A percentile compares a stretch with the other conserved stretches of the same genome.
Conservation (phyloP, 2,329 filamentous ascomycete species). For the Elsinoe perseae region DNA sequence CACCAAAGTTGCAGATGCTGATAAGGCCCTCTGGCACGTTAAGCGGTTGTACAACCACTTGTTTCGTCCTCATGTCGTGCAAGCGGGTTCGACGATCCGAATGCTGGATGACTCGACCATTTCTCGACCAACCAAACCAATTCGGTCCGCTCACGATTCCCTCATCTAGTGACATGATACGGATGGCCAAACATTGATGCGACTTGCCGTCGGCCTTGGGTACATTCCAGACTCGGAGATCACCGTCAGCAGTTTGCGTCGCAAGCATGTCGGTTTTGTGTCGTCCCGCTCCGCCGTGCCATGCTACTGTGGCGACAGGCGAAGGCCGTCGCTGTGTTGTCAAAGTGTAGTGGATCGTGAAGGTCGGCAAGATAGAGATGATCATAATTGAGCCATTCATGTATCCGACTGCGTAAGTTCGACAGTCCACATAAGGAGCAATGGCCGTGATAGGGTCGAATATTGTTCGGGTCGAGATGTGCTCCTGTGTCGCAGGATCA, state of each 20-base stretch:
- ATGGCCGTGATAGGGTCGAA: slow-evolving; percentile 93
- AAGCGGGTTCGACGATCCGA: slow-evolving; percentile 66
- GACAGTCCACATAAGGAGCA: slow-evolving; percentile 79
- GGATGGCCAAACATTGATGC: slow-evolving; percentile 69
- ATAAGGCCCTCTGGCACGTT: slow-evolving; percentile 71
- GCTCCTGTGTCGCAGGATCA: slow-evolving; percentile 85
- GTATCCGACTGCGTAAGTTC: slow-evolving; percentile 94
- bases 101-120: slow-evolving; percentile 85
- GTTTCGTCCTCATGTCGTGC: slow-evolving; percentile 98
- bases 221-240: slow-evolving; percentile 93
- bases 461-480: slow-evolving; percentile 83
- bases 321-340: slow-evolving; percentile 78
- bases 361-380: slow-evolving; percentile 79
- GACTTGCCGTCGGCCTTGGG: slow-evolving; percentile 63
- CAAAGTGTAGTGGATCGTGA: slow-evolving; percentile 88
- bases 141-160: slow-evolving; percentile 67
- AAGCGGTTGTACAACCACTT: slow-evolving; percentile 82
- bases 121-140: slow-evolving; percentile 98
- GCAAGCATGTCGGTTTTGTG: slow-evolving; percentile 98
- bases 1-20: slow-evolving; percentile 80
- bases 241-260: slow-evolving; percentile 82
- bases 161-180: slow-evolving; percentile 74
- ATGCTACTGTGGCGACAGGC: slow-evolving; percentile 76
- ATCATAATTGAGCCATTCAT: slow-evolving; percentile 91
- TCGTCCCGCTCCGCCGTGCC: slow-evolving; percentile 93